Evolutionary conservation across 768 basidiomycete species (phyloP).

Genomic region (Agaricus blazei): DNA sequence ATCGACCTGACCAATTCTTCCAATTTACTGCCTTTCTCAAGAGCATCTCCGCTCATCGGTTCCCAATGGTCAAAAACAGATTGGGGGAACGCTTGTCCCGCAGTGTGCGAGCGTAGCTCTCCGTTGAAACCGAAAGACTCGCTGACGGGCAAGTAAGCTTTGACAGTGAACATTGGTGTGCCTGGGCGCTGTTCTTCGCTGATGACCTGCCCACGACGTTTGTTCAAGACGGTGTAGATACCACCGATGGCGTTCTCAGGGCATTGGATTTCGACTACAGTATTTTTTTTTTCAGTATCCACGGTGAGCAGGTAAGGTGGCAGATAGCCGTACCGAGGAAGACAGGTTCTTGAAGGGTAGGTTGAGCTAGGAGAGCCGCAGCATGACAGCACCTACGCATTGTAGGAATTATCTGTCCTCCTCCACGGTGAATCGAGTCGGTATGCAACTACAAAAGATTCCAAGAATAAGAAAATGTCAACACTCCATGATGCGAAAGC

Average conservation of each 20-base stretch:
- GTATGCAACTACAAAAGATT: conserved; percentile 68
- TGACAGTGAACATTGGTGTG: conserved; percentile 99
- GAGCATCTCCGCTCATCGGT: conserved; percentile 72
- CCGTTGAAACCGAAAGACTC: conserved; percentile 98
- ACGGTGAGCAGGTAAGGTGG: neutral
- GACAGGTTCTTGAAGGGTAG: conserved; percentile 92
- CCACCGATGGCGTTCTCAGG: conserved; percentile 97
- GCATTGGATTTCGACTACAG: conserved; percentile 91
- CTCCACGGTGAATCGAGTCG: conserved; percentile 99
- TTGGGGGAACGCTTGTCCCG: conserved; percentile 99
- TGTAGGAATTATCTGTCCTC: conserved; percentile 97
- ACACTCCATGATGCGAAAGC: neutral
- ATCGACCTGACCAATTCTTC: conserved; percentile 80
- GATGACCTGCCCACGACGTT: conserved; percentile 97
- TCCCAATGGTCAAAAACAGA: conserved; percentile 93
- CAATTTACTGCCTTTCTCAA: conserved; percentile 89
- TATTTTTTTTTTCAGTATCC: neutral
- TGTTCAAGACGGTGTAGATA: conserved; percentile 92
- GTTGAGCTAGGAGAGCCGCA: conserved; percentile 86
- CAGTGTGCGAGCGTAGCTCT: conserved; percentile 86
- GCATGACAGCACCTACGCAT: conserved; percentile 96
- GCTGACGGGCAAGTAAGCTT: conserved; percentile 89
- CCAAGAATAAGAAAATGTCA: conserved; percentile 1
- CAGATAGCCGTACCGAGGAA: conserved; percentile 64
- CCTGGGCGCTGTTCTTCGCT: conserved; percentile 94